Evolutionary conservation across 2,329 filamentous ascomycete species (phyloP).

Genomic region (Fusarium haematococcum): DNA sequence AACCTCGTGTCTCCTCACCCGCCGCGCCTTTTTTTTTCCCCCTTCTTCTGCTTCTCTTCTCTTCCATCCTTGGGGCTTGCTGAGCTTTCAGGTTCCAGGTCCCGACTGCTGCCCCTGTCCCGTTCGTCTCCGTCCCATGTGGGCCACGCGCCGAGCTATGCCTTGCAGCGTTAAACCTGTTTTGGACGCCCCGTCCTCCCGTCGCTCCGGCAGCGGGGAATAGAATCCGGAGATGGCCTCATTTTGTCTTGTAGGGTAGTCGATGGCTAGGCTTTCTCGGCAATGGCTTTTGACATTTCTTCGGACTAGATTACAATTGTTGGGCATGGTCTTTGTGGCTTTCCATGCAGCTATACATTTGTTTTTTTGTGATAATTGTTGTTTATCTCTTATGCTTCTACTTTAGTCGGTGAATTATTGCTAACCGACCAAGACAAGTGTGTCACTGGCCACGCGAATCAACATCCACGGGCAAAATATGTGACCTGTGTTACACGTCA

Average conservation of each 20-base stretch:
- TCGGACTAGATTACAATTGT: not conserved
- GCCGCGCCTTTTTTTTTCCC: slow-evolving; percentile 18
- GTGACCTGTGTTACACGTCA: not conserved
- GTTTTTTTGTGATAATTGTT: not conserved
- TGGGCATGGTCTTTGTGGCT: not conserved
- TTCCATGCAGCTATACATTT: not conserved
- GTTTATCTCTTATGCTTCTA: not conserved
- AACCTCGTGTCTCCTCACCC: slow-evolving; percentile 19
- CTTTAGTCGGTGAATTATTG: not conserved
- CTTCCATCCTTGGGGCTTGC: not conserved
- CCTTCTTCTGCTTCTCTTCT: slow-evolving; percentile 16
- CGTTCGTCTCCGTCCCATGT: slow-evolving; percentile 37
- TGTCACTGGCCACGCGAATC: not conserved
- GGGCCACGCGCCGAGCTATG: slow-evolving; percentile 22
- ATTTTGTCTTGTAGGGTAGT: slow-evolving; percentile 24
- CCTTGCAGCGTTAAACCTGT: slow-evolving; percentile 19
- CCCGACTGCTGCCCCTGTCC: slow-evolving; percentile 33
- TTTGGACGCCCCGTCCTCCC: slow-evolving; percentile 23
- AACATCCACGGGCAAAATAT: not conserved
- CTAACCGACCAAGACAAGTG: not conserved
- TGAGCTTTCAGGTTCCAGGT: slow-evolving; percentile 11
- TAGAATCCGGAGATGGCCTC: slow-evolving; percentile 29
- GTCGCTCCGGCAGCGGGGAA: slow-evolving; percentile 30
- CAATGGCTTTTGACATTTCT: not conserved
- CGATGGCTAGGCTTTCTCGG: not conserved